A percentile compares a stretch with the other conserved stretches of the same genome.
These are phyloP conservation scores for Pseudocercospora vitis DNA, from an alignment of 2,329 filamentous ascomycete species.

Conservation along the genomic window DNA sequence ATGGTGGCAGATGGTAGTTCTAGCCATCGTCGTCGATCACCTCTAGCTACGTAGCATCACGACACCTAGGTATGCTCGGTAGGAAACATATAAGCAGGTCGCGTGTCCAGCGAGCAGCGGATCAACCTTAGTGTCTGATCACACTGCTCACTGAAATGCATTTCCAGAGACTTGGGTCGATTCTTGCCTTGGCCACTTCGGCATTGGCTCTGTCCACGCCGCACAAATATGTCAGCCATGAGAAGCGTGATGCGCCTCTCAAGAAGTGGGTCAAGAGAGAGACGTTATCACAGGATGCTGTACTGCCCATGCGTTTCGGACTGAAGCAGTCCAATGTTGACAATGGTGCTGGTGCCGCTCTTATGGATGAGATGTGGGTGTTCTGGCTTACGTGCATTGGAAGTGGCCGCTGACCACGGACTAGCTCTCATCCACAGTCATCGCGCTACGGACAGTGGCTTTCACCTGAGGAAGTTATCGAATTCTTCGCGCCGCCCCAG, in stretches of 20 bases:
- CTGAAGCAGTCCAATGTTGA: slow-evolving; percentile 25
- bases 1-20: background rate
- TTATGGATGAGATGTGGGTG: slow-evolving; percentile 23
- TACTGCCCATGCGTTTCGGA: slow-evolving; percentile 33
- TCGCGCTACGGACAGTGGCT: slow-evolving; percentile 47
- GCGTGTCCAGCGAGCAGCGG: background rate
- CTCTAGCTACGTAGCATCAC: background rate
- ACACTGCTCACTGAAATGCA: background rate
- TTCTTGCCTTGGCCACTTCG: slow-evolving; percentile 1
- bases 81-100: background rate
- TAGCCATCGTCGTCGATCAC: background rate
- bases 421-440: slow-evolving; percentile 39
- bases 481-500: slow-evolving; percentile 37
- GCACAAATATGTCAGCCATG: slow-evolving; percentile 43
- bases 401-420: background rate
- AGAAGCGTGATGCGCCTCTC: slow-evolving; percentile 39
- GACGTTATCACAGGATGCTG: slow-evolving; percentile 31
- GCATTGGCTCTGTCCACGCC: slow-evolving; percentile 4
- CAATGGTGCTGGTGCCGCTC: slow-evolving; percentile 19
- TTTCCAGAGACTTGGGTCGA: background rate
- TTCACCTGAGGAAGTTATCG: slow-evolving; percentile 36
- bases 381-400: background rate
- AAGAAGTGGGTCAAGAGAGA: slow-evolving; percentile 44
- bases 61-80: background rate
- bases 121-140: background rate